These are phyloP conservation scores for Fraxinus cuspidata DNA, from an alignment of 257 asterid genomes.

Conservation along the genomic window DNA sequence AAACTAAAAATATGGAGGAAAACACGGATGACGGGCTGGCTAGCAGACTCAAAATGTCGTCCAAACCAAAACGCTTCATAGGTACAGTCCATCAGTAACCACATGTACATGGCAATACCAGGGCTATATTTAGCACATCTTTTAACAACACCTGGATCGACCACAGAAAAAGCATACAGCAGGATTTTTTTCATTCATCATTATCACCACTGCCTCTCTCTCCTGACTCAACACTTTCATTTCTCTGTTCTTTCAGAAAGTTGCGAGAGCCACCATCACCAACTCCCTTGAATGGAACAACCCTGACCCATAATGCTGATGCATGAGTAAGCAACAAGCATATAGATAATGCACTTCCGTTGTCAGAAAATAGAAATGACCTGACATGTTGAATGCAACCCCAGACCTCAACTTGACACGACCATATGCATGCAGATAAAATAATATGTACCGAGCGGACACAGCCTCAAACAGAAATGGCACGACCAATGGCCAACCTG, in stretches of 20 bases:
- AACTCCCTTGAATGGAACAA: conserved; percentile 5
- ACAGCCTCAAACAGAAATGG: conserved; percentile 70
- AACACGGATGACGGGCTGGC: conserved; percentile 24
- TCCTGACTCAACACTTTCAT: conserved; percentile 15
- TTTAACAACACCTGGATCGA: conserved; percentile 22
- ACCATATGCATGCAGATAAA: conserved; percentile 81
- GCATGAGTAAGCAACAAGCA: conserved; percentile 69
- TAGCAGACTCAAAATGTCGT: conserved; percentile 8
- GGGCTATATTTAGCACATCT: conserved; percentile 28
- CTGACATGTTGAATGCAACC: conserved; percentile 58
- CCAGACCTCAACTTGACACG: conserved; percentile 55
- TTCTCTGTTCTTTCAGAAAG: conserved; percentile 8
- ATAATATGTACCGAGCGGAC: conserved; percentile 32
- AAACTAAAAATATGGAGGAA: conserved; percentile 20
- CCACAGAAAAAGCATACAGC: conserved; percentile 23
- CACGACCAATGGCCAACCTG: conserved; percentile 82
- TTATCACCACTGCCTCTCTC: conserved; percentile 21
- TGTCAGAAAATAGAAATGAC: conserved; percentile 50
- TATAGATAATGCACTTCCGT: conserved; percentile 46
- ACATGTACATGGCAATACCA: conserved; percentile 35
- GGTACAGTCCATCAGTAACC: conserved; percentile 18
- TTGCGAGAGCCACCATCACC: conserved; percentile 1
- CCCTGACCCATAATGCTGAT: conserved; percentile 22
- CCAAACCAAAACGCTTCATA: conserved; percentile 29
- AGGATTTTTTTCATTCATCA: conserved; percentile 26